phyloP scores from a whole-genome alignment of 441 rosid species.

The Aquilaria agallochum region DNA sequence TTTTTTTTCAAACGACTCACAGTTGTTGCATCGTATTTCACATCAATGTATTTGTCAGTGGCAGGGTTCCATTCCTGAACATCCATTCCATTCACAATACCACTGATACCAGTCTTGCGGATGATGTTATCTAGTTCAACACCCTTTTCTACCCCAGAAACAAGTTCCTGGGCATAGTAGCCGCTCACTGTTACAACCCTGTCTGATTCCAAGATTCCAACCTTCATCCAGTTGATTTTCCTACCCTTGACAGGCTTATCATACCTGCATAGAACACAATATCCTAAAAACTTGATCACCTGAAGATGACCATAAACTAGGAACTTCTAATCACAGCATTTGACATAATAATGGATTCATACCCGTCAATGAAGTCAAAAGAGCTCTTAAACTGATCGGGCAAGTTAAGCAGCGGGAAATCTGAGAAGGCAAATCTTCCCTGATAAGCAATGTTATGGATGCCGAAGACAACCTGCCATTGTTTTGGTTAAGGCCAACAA shows the following conservation, averaged over 20 bases:
- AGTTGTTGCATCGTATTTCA: constrained; percentile 63
- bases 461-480: constrained; percentile 70
- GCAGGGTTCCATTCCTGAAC: constrained; percentile 96
- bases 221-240: constrained; percentile 97
- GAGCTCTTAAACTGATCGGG: constrained; percentile 62
- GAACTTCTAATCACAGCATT: not conserved
- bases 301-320: not conserved
- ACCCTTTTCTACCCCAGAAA: constrained; percentile 70
- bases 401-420: constrained; percentile 60
- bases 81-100: constrained; percentile 89
- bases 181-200: constrained; percentile 86
- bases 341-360: constrained; percentile 2
- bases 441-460: constrained; percentile 92
- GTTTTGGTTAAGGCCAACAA: constrained; percentile 10
- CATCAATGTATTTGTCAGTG: constrained; percentile 62
- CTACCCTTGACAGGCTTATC: constrained; percentile 73
- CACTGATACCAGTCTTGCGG: constrained; percentile 57
- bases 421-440: constrained; percentile 67
- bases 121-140: constrained; percentile 64
- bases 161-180: constrained; percentile 70
- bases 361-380: constrained; percentile 83
- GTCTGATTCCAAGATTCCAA: constrained; percentile 71
- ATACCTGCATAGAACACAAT: constrained; percentile 31
- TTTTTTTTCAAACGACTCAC: constrained; percentile 40
- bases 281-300: not conserved